These are phyloP conservation scores for Ogataea trehaloabstinens DNA, from an alignment of 805 yeast genomes.

Conservation along the genomic window DNA sequence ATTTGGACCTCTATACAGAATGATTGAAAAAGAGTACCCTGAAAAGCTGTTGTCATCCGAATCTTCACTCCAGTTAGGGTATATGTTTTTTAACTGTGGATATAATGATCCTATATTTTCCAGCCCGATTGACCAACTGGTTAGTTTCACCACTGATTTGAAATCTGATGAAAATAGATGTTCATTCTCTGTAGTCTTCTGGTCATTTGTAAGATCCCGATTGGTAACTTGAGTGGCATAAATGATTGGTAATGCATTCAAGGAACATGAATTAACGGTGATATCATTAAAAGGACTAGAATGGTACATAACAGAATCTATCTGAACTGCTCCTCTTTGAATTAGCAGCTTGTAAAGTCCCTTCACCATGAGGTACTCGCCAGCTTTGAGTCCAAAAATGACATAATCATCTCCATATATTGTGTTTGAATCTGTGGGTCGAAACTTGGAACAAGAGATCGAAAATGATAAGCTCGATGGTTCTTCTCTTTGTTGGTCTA, in stretches of 20 bases:
- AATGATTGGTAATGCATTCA: slow-evolving; percentile 41
- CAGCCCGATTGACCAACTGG: slow-evolving; percentile 41
- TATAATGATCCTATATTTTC: slow-evolving; percentile 41
- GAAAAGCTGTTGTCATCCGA: slow-evolving; percentile 27
- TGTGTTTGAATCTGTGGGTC: slow-evolving; percentile 37
- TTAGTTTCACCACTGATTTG: slow-evolving; percentile 41
- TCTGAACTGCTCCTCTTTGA: slow-evolving; percentile 44
- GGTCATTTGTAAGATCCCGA: slow-evolving; percentile 28
- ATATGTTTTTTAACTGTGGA: slow-evolving; percentile 44
- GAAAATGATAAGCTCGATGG: slow-evolving; percentile 2
- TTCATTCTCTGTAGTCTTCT: slow-evolving; percentile 32
- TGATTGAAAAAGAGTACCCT: slow-evolving; percentile 38
- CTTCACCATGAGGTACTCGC: slow-evolving; percentile 41
- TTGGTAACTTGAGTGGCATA: slow-evolving; percentile 40
- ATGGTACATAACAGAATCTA: slow-evolving; percentile 40
- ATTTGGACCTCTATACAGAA: slow-evolving; percentile 27
- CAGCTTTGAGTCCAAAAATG: slow-evolving; percentile 40
- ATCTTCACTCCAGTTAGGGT: slow-evolving; percentile 26
- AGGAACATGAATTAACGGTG: slow-evolving; percentile 34
- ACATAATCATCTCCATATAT: slow-evolving; percentile 32
- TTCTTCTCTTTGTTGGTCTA: background rate
- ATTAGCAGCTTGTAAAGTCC: slow-evolving; percentile 47
- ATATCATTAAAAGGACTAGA: slow-evolving; percentile 16
- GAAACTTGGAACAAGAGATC: slow-evolving; percentile 34
- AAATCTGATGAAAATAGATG: slow-evolving; percentile 39